These are phyloP conservation scores for Podospora bellae-mahoneyi DNA, from an alignment of 495 filamentous ascomycete genomes.

Conservation along the genomic window DNA sequence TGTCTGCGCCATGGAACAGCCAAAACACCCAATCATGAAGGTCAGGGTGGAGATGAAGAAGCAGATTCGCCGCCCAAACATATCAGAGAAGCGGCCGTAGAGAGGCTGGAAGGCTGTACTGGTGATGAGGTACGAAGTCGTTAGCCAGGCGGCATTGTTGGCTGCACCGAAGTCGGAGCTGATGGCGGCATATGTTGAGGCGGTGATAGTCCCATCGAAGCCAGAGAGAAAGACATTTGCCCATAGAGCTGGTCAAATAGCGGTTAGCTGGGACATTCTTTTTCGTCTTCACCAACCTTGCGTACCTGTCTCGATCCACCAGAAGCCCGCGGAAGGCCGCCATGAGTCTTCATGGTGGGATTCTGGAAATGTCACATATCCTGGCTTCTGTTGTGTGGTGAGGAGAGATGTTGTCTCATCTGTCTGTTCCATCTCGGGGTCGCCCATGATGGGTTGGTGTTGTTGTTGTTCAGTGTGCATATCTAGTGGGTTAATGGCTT, in stretches of 20 bases:
- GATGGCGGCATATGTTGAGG: slow-evolving; percentile 63
- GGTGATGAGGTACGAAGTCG: slow-evolving; percentile 69
- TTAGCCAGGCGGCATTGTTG: slow-evolving; percentile 61
- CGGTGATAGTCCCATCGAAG: slow-evolving; percentile 64
- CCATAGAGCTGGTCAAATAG: slow-evolving; percentile 48
- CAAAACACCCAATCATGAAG: slow-evolving; percentile 47
- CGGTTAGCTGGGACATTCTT: neutral
- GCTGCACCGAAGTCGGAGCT: slow-evolving; percentile 53
- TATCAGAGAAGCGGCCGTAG: slow-evolving; percentile 48
- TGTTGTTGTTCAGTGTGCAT: neutral
- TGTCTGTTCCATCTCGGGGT: slow-evolving; percentile 19
- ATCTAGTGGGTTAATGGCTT: neutral
- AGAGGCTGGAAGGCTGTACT: slow-evolving; percentile 62
- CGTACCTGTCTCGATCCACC: slow-evolving; percentile 41
- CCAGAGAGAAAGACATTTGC: slow-evolving; percentile 63
- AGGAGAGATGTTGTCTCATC: slow-evolving; percentile 28
- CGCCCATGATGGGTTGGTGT: neutral
- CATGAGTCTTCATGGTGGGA: slow-evolving; percentile 21
- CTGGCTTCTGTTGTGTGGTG: slow-evolving; percentile 19
- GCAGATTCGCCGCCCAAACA: slow-evolving; percentile 53
- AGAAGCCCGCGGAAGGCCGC: slow-evolving; percentile 33
- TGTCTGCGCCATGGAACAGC: slow-evolving; percentile 43
- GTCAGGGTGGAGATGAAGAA: slow-evolving; percentile 50
- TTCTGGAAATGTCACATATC: slow-evolving; percentile 26
- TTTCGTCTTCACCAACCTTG: neutral